A percentile compares a stretch with the other conserved stretches of the same genome.
These are phyloP conservation scores for Trypanosoma theileri DNA, from an alignment of 208 protist genomes.

Conservation along the genomic window DNA sequence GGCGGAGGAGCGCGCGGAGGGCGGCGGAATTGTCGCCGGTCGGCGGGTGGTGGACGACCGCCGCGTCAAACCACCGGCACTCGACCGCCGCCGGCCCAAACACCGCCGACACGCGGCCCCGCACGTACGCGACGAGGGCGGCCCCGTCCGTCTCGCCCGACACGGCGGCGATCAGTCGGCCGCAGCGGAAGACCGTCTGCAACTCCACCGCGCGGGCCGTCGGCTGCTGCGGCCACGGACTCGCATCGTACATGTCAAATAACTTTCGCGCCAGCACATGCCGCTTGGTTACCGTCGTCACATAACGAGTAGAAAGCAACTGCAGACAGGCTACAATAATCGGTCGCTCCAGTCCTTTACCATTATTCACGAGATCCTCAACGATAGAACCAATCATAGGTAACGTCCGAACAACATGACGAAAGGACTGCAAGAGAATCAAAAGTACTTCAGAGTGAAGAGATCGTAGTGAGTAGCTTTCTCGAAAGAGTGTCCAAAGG, in stretches of 20 bases:
- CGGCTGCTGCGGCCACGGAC: slow-evolving; percentile 71
- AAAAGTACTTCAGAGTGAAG: slow-evolving; percentile 70
- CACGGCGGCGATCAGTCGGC: slow-evolving; percentile 48
- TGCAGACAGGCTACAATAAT: slow-evolving; percentile 72
- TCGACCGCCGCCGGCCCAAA: no score
- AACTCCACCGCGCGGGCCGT: slow-evolving; percentile 67
- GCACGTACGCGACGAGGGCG: neutral
- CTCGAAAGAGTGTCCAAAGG: slow-evolving; percentile 38
- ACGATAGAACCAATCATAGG: slow-evolving; percentile 35
- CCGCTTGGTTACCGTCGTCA: slow-evolving; percentile 34
- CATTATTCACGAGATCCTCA: slow-evolving; percentile 47
- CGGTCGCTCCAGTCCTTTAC: slow-evolving; percentile 56
- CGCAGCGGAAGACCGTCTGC: slow-evolving; percentile 79
- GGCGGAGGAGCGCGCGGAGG: no score
- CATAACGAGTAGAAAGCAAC: slow-evolving; percentile 45
- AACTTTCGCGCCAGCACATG: slow-evolving; percentile 34
- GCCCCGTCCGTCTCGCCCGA: neutral
- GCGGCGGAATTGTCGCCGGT: no score
- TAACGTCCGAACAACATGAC: slow-evolving; percentile 41
- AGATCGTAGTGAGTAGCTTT: slow-evolving; percentile 49
- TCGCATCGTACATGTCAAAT: slow-evolving; percentile 56
- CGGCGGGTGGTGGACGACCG: no score
- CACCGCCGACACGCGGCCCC: slow-evolving; percentile 30
- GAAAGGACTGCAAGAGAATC: slow-evolving; percentile 69
- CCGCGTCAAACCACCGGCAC: no score